These are phyloP conservation scores for Botrytis tulipae DNA, from an alignment of 2,329 filamentous ascomycete genomes.

Conservation along the genomic window DNA sequence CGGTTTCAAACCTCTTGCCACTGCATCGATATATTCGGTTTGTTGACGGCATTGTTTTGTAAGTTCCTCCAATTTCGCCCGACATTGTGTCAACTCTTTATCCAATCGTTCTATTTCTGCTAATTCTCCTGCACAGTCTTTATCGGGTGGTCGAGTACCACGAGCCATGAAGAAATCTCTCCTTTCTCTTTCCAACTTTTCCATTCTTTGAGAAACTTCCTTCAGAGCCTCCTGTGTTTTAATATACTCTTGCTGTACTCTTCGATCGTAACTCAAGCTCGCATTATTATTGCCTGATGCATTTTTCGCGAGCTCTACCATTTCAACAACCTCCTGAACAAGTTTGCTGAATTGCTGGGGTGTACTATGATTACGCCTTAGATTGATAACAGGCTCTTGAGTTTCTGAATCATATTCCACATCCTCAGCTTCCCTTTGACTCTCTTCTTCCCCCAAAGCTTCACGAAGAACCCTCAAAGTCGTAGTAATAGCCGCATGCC, in stretches of 20 bases:
- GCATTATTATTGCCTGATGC: neutral
- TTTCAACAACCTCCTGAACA: neutral
- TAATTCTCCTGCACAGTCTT: neutral
- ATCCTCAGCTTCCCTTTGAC: neutral
- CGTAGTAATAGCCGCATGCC: neutral
- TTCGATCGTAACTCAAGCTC: too few species aligned
- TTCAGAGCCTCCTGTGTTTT: neutral
- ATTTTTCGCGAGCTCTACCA: neutral
- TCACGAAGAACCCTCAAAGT: conserved; percentile 2
- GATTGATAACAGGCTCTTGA: conserved; percentile 2
- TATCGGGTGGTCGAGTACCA: neutral
- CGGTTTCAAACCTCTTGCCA: neutral
- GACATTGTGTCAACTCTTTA: neutral
- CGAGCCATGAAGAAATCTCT: conserved; percentile 4
- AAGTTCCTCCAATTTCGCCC: neutral
- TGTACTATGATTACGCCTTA: neutral
- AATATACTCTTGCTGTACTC: neutral
- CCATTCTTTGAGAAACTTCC: neutral
- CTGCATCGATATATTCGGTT: neutral
- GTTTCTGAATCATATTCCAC: conserved; percentile 13
- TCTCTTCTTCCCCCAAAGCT: neutral
- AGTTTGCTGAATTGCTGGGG: conserved; percentile 8
- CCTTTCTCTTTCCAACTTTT: neutral
- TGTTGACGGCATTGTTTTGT: neutral
- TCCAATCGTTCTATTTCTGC: neutral